Conservation (phyloP, 2,329 filamentous ascomycete genomes). For the Metarhizium humberi region DNA sequence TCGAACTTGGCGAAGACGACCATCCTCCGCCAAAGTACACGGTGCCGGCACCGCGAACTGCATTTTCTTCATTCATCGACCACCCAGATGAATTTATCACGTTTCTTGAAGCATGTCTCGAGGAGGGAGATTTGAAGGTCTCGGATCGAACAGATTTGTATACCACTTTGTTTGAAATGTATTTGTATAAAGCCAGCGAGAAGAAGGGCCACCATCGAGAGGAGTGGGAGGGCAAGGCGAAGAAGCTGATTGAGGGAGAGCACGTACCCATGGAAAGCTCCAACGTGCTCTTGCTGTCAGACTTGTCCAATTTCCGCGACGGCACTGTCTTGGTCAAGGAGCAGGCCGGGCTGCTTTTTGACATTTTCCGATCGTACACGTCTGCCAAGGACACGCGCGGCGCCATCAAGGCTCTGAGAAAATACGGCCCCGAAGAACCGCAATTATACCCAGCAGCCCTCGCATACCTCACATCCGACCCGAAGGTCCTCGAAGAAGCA, state of each 20-base stretch:
- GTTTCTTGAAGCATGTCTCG: constrained; percentile 82
- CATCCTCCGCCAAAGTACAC: constrained; percentile 52
- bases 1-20: constrained; percentile 40
- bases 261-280: constrained; percentile 86
- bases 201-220: constrained; percentile 57
- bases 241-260: constrained; percentile 73
- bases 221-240: constrained; percentile 86
- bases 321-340: constrained; percentile 90
- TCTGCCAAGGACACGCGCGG: constrained; percentile 84
- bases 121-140: constrained; percentile 59
- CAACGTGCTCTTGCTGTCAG: constrained; percentile 85
- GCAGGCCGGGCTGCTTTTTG: constrained; percentile 81
- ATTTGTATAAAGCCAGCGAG: constrained; percentile 76
- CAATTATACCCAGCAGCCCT: constrained; percentile 88
- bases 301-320: constrained; percentile 81
- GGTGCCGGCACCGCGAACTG: constrained; percentile 72
- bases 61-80: constrained; percentile 94
- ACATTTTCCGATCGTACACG: constrained; percentile 96
- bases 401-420: constrained; percentile 79
- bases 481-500: constrained; percentile 72
- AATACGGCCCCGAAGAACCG: constrained; percentile 86
- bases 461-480: constrained; percentile 84
- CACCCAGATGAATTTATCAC: constrained; percentile 85
- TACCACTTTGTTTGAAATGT: constrained; percentile 97
- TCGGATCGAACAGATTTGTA: constrained; percentile 78